These are phyloP conservation scores for Pestalotiopsis sp. DNA, from an alignment of 2,329 filamentous ascomycete genomes.

Conservation along the genomic window DNA sequence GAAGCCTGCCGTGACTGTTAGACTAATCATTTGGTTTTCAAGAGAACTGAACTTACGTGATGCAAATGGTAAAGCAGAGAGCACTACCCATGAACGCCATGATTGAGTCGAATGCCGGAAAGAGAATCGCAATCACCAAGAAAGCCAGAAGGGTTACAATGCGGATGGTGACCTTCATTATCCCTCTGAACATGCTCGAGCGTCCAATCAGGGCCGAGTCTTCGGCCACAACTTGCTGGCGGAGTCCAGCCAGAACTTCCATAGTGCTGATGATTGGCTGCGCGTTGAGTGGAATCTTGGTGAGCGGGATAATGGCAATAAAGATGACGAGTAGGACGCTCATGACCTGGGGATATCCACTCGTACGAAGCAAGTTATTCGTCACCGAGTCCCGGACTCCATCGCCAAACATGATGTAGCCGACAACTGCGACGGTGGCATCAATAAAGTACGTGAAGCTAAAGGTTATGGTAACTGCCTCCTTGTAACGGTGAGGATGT, in stretches of 20 bases:
- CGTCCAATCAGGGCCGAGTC: slow-evolving; percentile 53
- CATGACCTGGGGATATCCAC: slow-evolving; percentile 73
- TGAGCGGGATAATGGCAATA: slow-evolving; percentile 90
- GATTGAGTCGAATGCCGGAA: slow-evolving; percentile 83
- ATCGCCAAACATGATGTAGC: slow-evolving; percentile 94
- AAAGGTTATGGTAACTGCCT: slow-evolving; percentile 78
- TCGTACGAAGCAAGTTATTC: slow-evolving; percentile 78
- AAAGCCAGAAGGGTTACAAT: slow-evolving; percentile 71
- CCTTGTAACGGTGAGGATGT: slow-evolving; percentile 76
- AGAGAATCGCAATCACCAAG: slow-evolving; percentile 69
- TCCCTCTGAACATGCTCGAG: slow-evolving; percentile 57
- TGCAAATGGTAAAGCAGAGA: slow-evolving; percentile 91
- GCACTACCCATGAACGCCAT: slow-evolving; percentile 90
- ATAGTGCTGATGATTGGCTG: slow-evolving; percentile 85
- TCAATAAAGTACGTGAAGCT: slow-evolving; percentile 87
- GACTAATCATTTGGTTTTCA: neutral
- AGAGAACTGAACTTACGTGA: slow-evolving; percentile 59
- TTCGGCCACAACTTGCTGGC: slow-evolving; percentile 44
- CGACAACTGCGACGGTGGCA: slow-evolving; percentile 77
- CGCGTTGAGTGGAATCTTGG: slow-evolving; percentile 90
- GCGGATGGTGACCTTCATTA: slow-evolving; percentile 63
- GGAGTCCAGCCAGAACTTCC: slow-evolving; percentile 79
- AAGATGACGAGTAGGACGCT: slow-evolving; percentile 83
- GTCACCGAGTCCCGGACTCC: slow-evolving; percentile 87
- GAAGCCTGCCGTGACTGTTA: slow-evolving; percentile 50